Percentiles rank a stretch among this genome's conserved stretches.
Conservation (phyloP, 805 yeast species). For the Yamadazyma tumulicola region DNA sequence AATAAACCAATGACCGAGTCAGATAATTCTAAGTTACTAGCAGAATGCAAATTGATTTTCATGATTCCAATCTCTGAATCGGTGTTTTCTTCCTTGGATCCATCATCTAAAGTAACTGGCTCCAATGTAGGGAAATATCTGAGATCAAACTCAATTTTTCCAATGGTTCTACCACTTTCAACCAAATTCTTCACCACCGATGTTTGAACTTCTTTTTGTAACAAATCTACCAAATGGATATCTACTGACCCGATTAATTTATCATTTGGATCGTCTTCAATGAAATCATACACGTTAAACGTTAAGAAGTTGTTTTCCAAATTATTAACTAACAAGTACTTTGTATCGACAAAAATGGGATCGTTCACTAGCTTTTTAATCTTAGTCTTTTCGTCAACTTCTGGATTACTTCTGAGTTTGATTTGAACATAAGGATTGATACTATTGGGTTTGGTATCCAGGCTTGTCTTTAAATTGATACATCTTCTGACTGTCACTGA, state of each 20-base stretch:
- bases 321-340: slow-evolving; percentile 53
- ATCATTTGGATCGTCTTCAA: slow-evolving; percentile 53
- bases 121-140: slow-evolving; percentile 48
- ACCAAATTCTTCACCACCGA: slow-evolving; percentile 42
- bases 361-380: slow-evolving; percentile 52
- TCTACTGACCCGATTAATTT: slow-evolving; percentile 44
- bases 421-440: slow-evolving; percentile 56
- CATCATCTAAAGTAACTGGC: slow-evolving; percentile 45
- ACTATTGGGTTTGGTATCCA: slow-evolving; percentile 34
- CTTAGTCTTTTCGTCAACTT: slow-evolving; percentile 50
- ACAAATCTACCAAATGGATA: slow-evolving; percentile 55
- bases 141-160: slow-evolving; percentile 55
- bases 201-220: slow-evolving; percentile 50
- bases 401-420: slow-evolving; percentile 34
- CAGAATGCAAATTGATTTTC: slow-evolving; percentile 59
- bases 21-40: slow-evolving; percentile 52
- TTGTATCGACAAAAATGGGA: slow-evolving; percentile 68
- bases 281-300: slow-evolving; percentile 52
- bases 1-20: slow-evolving; percentile 49
- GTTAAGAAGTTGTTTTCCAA: slow-evolving; percentile 53
- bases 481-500: slow-evolving; percentile 61
- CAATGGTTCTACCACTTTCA: slow-evolving; percentile 54
- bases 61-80: slow-evolving; percentile 74
- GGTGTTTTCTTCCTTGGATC: slow-evolving; percentile 45
- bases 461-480: slow-evolving; percentile 41